These are phyloP conservation scores for Trapa incisa DNA, from an alignment of 345 rosid species.

Conservation along the genomic window DNA sequence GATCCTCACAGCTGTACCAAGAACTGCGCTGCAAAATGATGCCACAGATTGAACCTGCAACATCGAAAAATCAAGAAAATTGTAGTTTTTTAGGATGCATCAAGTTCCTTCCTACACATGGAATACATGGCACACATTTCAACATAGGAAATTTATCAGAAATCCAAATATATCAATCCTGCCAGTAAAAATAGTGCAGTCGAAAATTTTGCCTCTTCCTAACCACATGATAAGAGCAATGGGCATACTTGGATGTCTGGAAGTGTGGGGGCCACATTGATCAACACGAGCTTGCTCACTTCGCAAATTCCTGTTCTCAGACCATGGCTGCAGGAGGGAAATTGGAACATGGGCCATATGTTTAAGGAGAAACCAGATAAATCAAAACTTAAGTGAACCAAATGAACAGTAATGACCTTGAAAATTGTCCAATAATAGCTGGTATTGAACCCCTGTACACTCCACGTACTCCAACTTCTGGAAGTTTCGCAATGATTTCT, in stretches of 20 bases:
- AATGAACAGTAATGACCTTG: constrained; percentile 43
- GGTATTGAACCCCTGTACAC: constrained; percentile 92
- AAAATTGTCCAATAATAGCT: constrained; percentile 91
- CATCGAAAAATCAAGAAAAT: neutral
- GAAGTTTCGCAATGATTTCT: constrained; percentile 77
- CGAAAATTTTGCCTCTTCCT: too few relatives aligned
- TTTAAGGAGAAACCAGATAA: constrained; percentile 4
- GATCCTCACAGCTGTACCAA: constrained; percentile 90
- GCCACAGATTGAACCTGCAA: constrained; percentile 86
- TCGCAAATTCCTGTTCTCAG: constrained; percentile 91
- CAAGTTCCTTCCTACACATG: neutral
- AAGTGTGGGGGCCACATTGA: constrained; percentile 82
- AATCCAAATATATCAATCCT: neutral
- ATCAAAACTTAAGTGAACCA: neutral
- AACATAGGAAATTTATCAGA: neutral
- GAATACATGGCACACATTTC: neutral
- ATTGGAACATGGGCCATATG: constrained; percentile 3
- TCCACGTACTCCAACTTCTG: constrained; percentile 76
- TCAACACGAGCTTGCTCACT: constrained; percentile 73
- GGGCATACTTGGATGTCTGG: constrained; percentile 72
- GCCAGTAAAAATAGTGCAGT: neutral
- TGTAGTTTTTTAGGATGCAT: neutral
- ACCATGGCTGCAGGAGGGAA: constrained; percentile 7
- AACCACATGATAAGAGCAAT: neutral
- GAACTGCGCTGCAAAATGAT: constrained; percentile 83